Conservation (phyloP, 1,284 basidiomycete genomes). For the Puccinia coronata region DNA sequence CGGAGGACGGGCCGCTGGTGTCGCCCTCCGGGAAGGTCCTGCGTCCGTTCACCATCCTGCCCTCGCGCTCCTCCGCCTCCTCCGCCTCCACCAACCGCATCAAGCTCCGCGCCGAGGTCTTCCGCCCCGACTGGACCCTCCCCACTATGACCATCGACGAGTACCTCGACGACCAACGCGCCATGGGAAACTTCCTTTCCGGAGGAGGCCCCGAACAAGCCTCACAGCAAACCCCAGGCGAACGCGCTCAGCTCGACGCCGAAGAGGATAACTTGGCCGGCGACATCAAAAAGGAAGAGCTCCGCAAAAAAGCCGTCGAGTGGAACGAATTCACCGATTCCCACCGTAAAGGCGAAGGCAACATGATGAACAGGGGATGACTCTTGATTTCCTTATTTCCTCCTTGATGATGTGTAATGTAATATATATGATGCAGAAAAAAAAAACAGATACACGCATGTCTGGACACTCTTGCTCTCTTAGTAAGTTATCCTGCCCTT, state of each 20-base stretch:
- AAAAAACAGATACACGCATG: background rate
- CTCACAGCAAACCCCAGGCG: background rate
- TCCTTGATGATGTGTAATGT: background rate
- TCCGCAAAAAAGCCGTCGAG: conserved; percentile 39
- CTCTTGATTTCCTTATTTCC: background rate
- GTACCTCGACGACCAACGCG: conserved; percentile 81
- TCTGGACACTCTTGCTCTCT: background rate
- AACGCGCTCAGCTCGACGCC: conserved; percentile 27
- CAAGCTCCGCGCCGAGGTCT: conserved; percentile 75
- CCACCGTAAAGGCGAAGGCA: conserved; percentile 48
- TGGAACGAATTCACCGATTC: conserved; percentile 49
- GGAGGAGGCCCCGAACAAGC: conserved; percentile 67
- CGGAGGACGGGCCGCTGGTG: conserved; percentile 50
- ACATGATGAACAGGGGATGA: conserved; percentile 50
- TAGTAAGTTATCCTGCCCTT: background rate
- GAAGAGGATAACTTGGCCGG: conserved; percentile 46
- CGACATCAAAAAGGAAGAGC: conserved; percentile 26
- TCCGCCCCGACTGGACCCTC: conserved; percentile 78
- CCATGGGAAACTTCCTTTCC: conserved; percentile 80
- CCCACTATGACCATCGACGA: conserved; percentile 97
- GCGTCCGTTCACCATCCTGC: conserved; percentile 87
- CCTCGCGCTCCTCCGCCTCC: conserved; percentile 62
- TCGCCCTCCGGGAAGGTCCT: conserved; percentile 59
- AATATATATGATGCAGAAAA: background rate
- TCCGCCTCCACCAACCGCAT: conserved; percentile 62